Evolutionary conservation across 2,329 filamentous ascomycete species (phyloP).

Genomic region (Trichoderma cornu-damae): DNA sequence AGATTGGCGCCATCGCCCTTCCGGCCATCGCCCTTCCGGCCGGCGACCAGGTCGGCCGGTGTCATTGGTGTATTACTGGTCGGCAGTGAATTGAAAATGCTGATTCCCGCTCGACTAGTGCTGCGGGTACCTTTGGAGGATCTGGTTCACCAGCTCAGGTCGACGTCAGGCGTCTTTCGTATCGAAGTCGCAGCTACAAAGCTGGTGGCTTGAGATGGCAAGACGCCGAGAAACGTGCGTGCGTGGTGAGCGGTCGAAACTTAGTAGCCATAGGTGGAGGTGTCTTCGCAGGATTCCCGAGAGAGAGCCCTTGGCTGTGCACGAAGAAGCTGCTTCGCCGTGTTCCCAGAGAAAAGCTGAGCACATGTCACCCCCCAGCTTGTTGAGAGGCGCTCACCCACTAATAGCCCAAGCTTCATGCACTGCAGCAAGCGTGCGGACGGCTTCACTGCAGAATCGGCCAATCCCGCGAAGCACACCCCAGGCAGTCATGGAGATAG

Average conservation of each 20-base stretch:
- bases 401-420: conserved; percentile 5
- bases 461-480: conserved; percentile 14
- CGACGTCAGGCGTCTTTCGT: not conserved
- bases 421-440: conserved; percentile 10
- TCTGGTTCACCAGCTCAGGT: not conserved
- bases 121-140: conserved; percentile 6
- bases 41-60: not conserved
- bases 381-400: not conserved
- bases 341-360: not conserved
- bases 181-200: not conserved
- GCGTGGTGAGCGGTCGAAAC: not conserved
- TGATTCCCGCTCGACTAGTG: conserved; percentile 8
- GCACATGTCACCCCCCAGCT: not conserved
- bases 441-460: conserved; percentile 1
- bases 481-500: conserved; percentile 10
- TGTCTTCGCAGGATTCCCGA: not conserved
- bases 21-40: not conserved
- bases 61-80: not conserved
- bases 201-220: no score
- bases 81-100: conserved; percentile 9
- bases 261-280: not conserved
- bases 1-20: conserved; percentile 3
- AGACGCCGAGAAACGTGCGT: not conserved
- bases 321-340: not conserved
- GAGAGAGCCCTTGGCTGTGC: not conserved